Conservation (phyloP, 176 grass and related monocot species). For the Eragrostis nindensis region DNA sequence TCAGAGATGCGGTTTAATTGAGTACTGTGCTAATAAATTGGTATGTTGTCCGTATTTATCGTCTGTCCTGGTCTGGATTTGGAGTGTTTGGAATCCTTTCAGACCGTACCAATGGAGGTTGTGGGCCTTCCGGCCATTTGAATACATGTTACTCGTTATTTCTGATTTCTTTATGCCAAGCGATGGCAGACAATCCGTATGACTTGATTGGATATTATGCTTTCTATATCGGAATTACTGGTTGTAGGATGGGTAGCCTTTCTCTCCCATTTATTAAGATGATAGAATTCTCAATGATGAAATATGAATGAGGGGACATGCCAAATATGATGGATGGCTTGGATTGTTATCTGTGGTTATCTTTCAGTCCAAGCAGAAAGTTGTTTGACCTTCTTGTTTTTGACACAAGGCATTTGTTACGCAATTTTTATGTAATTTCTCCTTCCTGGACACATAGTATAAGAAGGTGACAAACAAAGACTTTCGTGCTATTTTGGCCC, state of each 20-base stretch:
- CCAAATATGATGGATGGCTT: neutral
- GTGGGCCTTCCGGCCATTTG: constrained; percentile 1
- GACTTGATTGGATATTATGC: constrained; percentile 15
- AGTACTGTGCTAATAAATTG: neutral
- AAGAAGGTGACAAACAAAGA: constrained; percentile 1
- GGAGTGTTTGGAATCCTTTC: constrained; percentile 16
- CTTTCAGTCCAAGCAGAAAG: constrained; percentile 5
- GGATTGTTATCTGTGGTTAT: neutral
- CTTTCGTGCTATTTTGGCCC: neutral
- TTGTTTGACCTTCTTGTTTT: constrained; percentile 22
- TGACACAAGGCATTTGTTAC: constrained; percentile 14
- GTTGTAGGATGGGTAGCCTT: neutral
- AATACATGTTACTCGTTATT: neutral
- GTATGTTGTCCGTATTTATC: neutral
- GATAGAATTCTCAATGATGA: neutral
- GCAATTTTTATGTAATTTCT: constrained; percentile 21
- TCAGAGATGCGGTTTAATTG: neutral
- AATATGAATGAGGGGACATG: constrained; percentile 11
- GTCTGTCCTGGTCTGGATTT: constrained; percentile 3
- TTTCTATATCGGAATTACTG: neutral
- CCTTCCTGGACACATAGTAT: neutral
- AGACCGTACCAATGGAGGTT: neutral
- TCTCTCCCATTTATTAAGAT: constrained; percentile 13
- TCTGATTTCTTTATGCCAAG: neutral
- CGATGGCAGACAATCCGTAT: neutral